These are phyloP conservation scores for Suillus cothurnatus DNA, from an alignment of 768 basidiomycete species.

Conservation along the genomic window DNA sequence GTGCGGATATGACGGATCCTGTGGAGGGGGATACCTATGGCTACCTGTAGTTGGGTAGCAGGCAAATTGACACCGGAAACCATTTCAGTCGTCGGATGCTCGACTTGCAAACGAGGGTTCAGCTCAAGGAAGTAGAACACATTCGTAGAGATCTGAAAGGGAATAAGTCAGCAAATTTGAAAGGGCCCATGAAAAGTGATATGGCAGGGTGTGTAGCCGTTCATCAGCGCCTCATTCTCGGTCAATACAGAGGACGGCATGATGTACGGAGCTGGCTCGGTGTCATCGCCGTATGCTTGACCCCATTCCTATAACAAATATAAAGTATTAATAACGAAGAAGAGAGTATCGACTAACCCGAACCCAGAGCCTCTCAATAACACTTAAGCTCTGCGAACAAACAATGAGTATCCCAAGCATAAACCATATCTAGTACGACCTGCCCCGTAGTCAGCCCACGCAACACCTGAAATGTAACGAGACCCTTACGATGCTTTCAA, in stretches of 20 bases:
- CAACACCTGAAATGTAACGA: not conserved
- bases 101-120: conserved; percentile 99
- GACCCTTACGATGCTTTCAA: conserved; percentile 55
- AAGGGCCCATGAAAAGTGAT: conserved; percentile 14
- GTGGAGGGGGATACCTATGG: conserved; percentile 97
- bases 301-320: conserved; percentile 29
- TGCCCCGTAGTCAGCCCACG: conserved; percentile 1
- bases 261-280: conserved; percentile 10
- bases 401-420: conserved; percentile 24
- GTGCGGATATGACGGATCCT: conserved; percentile 95
- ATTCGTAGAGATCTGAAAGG: conserved; percentile 83
- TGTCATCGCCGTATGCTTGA: conserved; percentile 18
- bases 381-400: conserved; percentile 27
- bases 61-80: conserved; percentile 99
- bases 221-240: no score
- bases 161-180: conserved; percentile 11
- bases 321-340: conserved; percentile 3
- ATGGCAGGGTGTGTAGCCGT: no score
- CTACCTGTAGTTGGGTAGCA: conserved; percentile 94
- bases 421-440: conserved; percentile 35
- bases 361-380: conserved; percentile 34
- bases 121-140: conserved; percentile 97
- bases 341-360: conserved; percentile 17
- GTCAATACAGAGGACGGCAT: conserved; percentile 25
- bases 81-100: conserved; percentile 99